Evolutionary conservation across 306 rosid species (phyloP).

Genomic region (Sechiopsis laciniata): DNA sequence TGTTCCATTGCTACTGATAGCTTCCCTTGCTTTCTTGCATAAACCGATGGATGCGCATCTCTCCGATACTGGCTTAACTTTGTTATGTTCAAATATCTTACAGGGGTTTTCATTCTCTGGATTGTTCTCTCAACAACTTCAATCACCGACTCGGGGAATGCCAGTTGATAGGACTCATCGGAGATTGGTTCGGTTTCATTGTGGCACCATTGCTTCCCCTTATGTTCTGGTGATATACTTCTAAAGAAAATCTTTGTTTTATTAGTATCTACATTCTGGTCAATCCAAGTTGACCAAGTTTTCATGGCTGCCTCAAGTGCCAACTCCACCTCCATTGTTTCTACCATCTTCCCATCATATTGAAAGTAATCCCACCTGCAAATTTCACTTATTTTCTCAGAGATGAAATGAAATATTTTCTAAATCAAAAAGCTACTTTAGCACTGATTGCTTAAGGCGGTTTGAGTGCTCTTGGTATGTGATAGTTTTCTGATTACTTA

Average conservation of each 20-base stretch:
- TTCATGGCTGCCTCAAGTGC: constrained; percentile 37
- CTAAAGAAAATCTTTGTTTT: constrained; percentile 33
- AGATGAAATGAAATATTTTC: constrained; percentile 6
- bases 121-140: constrained; percentile 30
- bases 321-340: constrained; percentile 24
- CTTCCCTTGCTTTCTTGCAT: constrained; percentile 25
- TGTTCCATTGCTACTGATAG: not conserved
- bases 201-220: constrained; percentile 39
- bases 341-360: constrained; percentile 23
- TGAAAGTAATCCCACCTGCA: constrained; percentile 34
- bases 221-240: constrained; percentile 47
- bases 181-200: constrained; percentile 25
- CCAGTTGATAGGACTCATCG: constrained; percentile 23
- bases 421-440: not conserved
- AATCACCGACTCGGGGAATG: constrained; percentile 12
- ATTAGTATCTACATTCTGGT: constrained; percentile 28
- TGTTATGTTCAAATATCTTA: constrained; percentile 40
- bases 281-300: constrained; percentile 40
- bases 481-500: constrained; percentile 13
- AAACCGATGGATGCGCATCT: constrained; percentile 33
- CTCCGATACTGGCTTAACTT: constrained; percentile 28
- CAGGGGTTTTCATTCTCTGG: constrained; percentile 28
- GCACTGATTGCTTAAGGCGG: not conserved
- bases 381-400: not conserved
- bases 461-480: not conserved